Evolutionary conservation across 2,329 filamentous ascomycete genomes (phyloP), one percentile per base, ranked within the genome.

Genomic region (Nemania sp.): DNA sequence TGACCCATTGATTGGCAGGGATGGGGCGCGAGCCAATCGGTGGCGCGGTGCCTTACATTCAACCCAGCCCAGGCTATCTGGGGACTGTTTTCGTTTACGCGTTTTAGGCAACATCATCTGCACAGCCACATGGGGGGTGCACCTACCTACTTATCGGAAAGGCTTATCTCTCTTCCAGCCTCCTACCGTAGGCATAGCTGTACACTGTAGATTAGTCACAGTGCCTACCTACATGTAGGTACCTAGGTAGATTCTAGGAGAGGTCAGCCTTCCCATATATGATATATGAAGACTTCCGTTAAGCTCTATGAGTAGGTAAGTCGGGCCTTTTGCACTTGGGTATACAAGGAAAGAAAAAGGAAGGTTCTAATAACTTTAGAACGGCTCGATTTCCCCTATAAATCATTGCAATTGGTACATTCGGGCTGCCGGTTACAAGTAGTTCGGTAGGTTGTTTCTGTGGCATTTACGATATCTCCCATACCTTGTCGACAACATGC

Each of bases 51-150:
- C 15, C 35, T 41, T 45, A 32, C 29, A 32, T 4, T 32, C 29
- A 32, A 32, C 29, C 15, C 15, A 45, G 41, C 15, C 41, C 15
- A 45, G 35, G 35, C 43, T 45, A 26, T 13, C 20, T 27, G 53
- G n/a, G n/a, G 35, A 22, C 53, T 57, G 61, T 52, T 63, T 63
- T 63, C 53, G 20, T 67, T 63, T 43, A 64, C 60, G 65, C 65
- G 65, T 64, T 53, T 64, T 52, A 61, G 55, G 55, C 61, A 58
- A 43, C 32, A 53, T 24, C 26, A 26, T 18, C 27, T 15, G 11
- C 35, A 64, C 60, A 67, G 55, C 60, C 60, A 67, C 58, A 60
- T 29, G n/a, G n/a, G n/a, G n/a, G n/a, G n/a, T 15, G 4, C 15
- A 29, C 26, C 49, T 35, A 13, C n/a, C 29, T 24, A 5, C 53